Evolutionary conservation across 139 green algal species (phyloP).

Genomic region (Coelastrella sp.): DNA sequence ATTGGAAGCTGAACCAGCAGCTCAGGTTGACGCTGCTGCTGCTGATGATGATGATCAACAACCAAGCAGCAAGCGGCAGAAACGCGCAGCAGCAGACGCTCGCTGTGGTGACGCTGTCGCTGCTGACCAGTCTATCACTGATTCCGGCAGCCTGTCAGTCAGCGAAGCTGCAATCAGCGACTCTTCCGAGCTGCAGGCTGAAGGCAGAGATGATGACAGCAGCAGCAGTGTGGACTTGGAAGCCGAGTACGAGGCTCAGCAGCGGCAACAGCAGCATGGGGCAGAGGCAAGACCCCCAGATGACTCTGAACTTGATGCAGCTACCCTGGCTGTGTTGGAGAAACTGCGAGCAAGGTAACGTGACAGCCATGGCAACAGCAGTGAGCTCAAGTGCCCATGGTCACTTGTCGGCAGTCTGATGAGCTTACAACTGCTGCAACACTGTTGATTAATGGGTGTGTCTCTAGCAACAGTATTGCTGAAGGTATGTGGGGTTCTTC

Average conservation of each 20-base stretch:
- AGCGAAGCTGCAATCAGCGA: no score
- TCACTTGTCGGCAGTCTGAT: not conserved
- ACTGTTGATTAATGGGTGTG: not conserved
- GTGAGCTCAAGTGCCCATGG: no score
- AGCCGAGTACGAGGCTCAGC: conserved; percentile 24
- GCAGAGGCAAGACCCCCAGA: not conserved
- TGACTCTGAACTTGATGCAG: conserved; percentile 25
- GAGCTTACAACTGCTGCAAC: not conserved
- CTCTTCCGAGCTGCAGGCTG: no score
- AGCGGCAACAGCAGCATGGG: not conserved
- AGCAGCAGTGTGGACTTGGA: conserved; percentile 21
- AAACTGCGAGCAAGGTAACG: no score
- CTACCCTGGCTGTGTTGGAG: conserved; percentile 2
- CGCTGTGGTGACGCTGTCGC: not conserved
- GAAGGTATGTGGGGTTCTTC: no score
- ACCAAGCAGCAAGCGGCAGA: no score
- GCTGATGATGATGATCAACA: not conserved
- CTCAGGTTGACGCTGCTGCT: no score
- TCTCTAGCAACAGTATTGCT: no score
- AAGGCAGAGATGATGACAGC: not conserved
- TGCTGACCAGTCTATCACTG: not conserved
- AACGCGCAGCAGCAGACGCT: not conserved
- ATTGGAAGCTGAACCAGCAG: no score
- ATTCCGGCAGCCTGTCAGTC: no score
- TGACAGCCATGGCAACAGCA: no score